Evolutionary conservation across 2,329 filamentous ascomycete species (phyloP).

Genomic region (Neoarthrinium moseri): DNA sequence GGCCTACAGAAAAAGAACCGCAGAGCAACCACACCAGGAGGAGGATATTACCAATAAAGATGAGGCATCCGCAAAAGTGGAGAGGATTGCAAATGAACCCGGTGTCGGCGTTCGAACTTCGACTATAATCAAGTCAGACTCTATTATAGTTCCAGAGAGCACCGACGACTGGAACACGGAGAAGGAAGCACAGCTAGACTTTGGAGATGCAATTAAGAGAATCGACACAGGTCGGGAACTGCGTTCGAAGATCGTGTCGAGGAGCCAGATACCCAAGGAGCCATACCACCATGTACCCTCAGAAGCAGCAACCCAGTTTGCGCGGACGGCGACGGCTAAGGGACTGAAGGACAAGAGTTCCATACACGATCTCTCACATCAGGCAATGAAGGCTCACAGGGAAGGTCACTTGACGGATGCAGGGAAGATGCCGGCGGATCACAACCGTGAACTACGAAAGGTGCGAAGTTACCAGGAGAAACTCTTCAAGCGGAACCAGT

Average conservation of each 20-base stretch:
- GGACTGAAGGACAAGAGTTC: slow-evolving; percentile 31
- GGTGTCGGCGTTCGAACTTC: no score
- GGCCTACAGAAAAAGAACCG: slow-evolving; percentile 13
- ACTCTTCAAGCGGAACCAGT: slow-evolving; percentile 40
- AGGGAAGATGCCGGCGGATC: slow-evolving; percentile 30
- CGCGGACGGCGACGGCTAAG: slow-evolving; percentile 49
- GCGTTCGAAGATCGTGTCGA: no score
- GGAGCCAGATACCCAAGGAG: slow-evolving; percentile 2
- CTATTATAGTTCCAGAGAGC: no score
- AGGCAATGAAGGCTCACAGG: slow-evolving; percentile 39
- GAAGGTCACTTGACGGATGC: slow-evolving; percentile 27
- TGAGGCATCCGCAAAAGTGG: background rate
- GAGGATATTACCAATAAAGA: background rate
- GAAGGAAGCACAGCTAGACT: background rate
- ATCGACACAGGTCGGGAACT: background rate
- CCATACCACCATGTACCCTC: slow-evolving; percentile 51
- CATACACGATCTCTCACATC: slow-evolving; percentile 42
- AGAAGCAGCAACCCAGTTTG: slow-evolving; percentile 54
- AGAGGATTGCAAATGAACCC: no score
- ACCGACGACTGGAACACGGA: background rate
- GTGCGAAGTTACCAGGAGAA: slow-evolving; percentile 37
- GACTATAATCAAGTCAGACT: no score
- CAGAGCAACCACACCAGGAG: slow-evolving; percentile 13
- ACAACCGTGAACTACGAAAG: slow-evolving; percentile 33
- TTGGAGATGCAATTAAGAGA: background rate